phyloP scores from a whole-genome alignment of 1,284 basidiomycete species.

The Microbotryum lychnidis-dioicae region DNA sequence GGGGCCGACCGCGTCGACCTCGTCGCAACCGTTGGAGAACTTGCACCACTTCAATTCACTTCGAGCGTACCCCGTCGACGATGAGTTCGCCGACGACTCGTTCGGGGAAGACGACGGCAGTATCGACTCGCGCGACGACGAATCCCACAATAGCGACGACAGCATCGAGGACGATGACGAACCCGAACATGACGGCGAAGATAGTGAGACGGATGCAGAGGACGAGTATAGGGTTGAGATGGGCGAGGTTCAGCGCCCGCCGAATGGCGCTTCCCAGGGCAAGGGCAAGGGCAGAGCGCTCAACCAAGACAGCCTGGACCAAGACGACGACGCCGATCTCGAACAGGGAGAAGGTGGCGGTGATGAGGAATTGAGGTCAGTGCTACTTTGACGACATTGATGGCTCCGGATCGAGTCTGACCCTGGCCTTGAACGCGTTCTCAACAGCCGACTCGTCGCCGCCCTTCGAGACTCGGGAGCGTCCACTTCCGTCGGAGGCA shows the following conservation, averaged over 20 bases:
- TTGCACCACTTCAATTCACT: too few relatives aligned
- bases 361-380: conserved; percentile 20
- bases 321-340: conserved; percentile 2
- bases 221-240: conserved; percentile 14
- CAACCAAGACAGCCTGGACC: conserved; percentile 6
- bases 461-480: conserved; percentile 48
- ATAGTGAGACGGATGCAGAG: conserved; percentile 27
- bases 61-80: too few relatives aligned
- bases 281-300: conserved; percentile 11
- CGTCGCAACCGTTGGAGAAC: not conserved
- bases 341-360: conserved; percentile 6
- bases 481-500: conserved; percentile 44
- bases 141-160: not conserved
- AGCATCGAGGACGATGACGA: conserved; percentile 8
- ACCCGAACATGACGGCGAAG: conserved; percentile 1
- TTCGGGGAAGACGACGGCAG: not conserved
- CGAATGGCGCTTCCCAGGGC: not conserved
- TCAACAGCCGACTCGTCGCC: conserved; percentile 53
- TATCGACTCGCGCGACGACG: not conserved
- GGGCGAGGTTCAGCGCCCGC: conserved; percentile 4
- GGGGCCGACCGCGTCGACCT: not conserved
- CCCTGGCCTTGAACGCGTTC: not conserved
- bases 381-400: not conserved
- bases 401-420: not conserved
- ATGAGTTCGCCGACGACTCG: too few relatives aligned